A percentile compares a stretch with the other conserved stretches of the same genome.
These are phyloP conservation scores for Cynanchum wilfordii DNA, from an alignment of 257 asterid genomes.

Conservation along the genomic window DNA sequence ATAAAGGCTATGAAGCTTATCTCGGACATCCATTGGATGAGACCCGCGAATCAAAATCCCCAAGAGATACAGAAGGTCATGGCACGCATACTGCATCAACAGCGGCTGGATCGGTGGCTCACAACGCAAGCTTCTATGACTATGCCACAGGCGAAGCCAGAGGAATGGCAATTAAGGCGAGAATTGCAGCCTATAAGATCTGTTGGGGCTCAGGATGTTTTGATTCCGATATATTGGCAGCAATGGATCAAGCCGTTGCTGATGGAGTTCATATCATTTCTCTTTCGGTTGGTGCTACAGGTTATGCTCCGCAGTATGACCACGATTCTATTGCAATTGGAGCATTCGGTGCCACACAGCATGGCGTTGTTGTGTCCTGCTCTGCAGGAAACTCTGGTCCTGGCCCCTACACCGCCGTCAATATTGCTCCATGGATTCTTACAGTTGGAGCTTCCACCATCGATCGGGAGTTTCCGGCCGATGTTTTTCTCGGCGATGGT, in stretches of 20 bases:
- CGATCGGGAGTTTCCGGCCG: slow-evolving; percentile 91
- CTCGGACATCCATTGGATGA: slow-evolving; percentile 33
- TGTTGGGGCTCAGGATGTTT: slow-evolving; percentile 76
- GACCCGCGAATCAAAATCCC: slow-evolving; percentile 45
- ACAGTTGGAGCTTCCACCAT: slow-evolving; percentile 95
- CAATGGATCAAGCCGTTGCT: slow-evolving; percentile 66
- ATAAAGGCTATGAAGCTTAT: slow-evolving; percentile 54
- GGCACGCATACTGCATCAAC: slow-evolving; percentile 95
- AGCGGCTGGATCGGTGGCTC: slow-evolving; percentile 75
- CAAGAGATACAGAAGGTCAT: slow-evolving; percentile 93
- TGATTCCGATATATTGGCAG: slow-evolving; percentile 86
- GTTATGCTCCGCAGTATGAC: slow-evolving; percentile 61
- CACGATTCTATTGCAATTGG: slow-evolving; percentile 84
- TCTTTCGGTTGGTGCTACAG: slow-evolving; percentile 72
- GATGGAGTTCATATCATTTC: slow-evolving; percentile 86
- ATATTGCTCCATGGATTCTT: slow-evolving; percentile 93
- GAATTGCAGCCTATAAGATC: slow-evolving; percentile 80
- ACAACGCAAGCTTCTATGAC: slow-evolving; percentile 66
- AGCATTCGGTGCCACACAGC: slow-evolving; percentile 61
- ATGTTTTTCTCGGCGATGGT: slow-evolving; percentile 74
- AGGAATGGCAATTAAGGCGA: slow-evolving; percentile 86
- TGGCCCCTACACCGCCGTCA: slow-evolving; percentile 51
- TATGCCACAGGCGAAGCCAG: slow-evolving; percentile 82
- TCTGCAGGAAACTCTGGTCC: slow-evolving; percentile 95
- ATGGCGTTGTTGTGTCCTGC: slow-evolving; percentile 84